phyloP scores from a whole-genome alignment of 257 asterid genomes.

The Solanum habrochaites region DNA sequence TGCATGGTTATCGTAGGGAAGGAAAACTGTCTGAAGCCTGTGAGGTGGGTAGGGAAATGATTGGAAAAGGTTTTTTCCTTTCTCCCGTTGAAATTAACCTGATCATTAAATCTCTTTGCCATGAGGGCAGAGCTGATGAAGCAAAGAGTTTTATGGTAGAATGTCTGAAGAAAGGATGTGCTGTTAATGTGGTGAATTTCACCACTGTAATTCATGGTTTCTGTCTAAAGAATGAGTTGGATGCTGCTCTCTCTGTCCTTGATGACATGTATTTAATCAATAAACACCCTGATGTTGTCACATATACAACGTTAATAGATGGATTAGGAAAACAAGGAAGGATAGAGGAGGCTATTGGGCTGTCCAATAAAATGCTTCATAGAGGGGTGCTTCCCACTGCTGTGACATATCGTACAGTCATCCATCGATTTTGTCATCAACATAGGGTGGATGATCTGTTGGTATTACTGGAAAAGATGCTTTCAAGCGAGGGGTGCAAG shows the following conservation, averaged over 20 bases:
- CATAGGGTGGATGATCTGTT: slow-evolving; percentile 48
- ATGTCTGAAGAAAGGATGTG: slow-evolving; percentile 73
- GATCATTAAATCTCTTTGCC: slow-evolving; percentile 65
- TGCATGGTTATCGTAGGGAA: slow-evolving; percentile 92
- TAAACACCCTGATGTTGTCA: slow-evolving; percentile 83
- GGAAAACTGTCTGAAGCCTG: slow-evolving; percentile 75
- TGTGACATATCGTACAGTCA: slow-evolving; percentile 67
- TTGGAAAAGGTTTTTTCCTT: slow-evolving; percentile 54
- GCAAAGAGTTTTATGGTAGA: slow-evolving; percentile 70
- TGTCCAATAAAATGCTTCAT: slow-evolving; percentile 69
- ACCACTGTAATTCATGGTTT: slow-evolving; percentile 83
- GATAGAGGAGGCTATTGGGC: slow-evolving; percentile 54
- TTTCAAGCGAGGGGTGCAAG: slow-evolving; percentile 39
- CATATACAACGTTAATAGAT: slow-evolving; percentile 55
- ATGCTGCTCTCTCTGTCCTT: slow-evolving; percentile 76
- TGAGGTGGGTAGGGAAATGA: slow-evolving; percentile 62
- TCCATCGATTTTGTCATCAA: slow-evolving; percentile 66
- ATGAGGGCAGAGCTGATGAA: slow-evolving; percentile 30
- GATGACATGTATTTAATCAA: slow-evolving; percentile 87
- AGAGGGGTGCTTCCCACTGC: slow-evolving; percentile 75
- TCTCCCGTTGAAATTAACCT: slow-evolving; percentile 77
- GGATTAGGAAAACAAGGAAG: slow-evolving; percentile 61
- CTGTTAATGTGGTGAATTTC: slow-evolving; percentile 76
- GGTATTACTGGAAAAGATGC: slow-evolving; percentile 61
- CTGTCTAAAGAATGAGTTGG: slow-evolving; percentile 62